phyloP scores from a whole-genome alignment of 192 early-diverging fungal genomes.

The Entomortierella lignicola region DNA sequence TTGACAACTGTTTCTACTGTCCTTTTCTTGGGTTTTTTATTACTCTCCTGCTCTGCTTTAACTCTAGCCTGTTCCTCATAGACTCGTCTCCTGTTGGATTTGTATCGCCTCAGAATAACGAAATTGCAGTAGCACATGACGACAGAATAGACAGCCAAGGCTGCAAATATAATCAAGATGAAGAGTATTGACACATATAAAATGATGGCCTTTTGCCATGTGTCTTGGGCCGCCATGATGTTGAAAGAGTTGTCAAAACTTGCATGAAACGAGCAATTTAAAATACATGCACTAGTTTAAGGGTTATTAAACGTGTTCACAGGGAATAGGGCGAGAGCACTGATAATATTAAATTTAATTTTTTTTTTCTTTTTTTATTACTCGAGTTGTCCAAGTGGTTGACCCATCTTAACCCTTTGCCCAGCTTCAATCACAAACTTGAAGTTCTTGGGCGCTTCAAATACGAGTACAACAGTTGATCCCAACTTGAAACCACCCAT shows the following conservation, averaged over 20 bases:
- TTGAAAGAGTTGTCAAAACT: neutral
- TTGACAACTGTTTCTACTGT: neutral
- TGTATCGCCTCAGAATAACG: conserved; percentile 24
- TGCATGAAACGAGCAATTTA: too few relatives aligned
- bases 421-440: conserved; percentile 78
- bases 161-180: neutral
- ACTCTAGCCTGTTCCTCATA: conserved; percentile 26
- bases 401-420: conserved; percentile 85
- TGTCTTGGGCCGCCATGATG: conserved; percentile 11
- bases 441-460: conserved; percentile 91
- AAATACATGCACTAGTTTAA: neutral
- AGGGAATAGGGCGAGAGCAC: too few relatives aligned
- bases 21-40: neutral
- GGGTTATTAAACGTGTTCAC: too few relatives aligned
- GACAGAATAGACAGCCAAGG: conserved; percentile 10
- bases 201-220: conserved; percentile 6
- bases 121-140: conserved; percentile 31
- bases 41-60: neutral
- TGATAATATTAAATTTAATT: neutral
- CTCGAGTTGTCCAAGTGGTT: conserved; percentile 72
- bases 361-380: conserved; percentile 12
- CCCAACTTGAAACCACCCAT: conserved; percentile 97
- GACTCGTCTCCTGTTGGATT: conserved; percentile 31
- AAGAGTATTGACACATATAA: conserved; percentile 11
- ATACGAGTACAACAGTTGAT: conserved; percentile 96